Percentiles rank a stretch among this genome's conserved stretches.
These are phyloP conservation scores for Fusarium drepaniforme DNA, from an alignment of 2,329 filamentous ascomycete genomes.

Conservation along the genomic window DNA sequence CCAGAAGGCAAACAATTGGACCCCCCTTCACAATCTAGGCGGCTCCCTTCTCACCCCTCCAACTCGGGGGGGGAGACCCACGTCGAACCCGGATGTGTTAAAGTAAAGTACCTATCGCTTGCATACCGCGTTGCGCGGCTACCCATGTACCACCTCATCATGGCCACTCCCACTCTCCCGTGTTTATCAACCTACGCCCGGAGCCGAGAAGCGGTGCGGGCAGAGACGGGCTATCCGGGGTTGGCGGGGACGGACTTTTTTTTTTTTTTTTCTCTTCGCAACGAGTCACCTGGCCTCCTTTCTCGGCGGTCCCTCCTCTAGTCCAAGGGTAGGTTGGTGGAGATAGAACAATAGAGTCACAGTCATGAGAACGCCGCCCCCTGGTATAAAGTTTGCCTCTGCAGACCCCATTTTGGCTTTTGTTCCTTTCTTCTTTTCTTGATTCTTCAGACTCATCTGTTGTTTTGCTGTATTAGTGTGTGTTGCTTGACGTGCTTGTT, in stretches of 20 bases:
- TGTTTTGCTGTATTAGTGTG: neutral
- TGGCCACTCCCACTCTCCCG: neutral
- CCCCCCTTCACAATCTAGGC: neutral
- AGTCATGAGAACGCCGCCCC: neutral
- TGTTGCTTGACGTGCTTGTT: constrained; percentile 4
- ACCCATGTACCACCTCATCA: constrained; percentile 24
- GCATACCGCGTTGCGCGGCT: constrained; percentile 8
- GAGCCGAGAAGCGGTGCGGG: constrained; percentile 42
- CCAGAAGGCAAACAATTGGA: neutral
- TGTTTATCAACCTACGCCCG: constrained; percentile 12
- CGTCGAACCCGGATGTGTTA: neutral
- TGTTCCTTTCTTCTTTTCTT: neutral
- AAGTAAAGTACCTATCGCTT: constrained; percentile 2
- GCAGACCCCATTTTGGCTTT: neutral
- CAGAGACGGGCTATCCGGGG: constrained; percentile 44
- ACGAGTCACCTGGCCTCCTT: constrained; percentile 26
- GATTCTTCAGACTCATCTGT: neutral
- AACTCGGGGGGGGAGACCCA: neutral
- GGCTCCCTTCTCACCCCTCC: neutral
- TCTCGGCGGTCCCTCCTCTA: constrained; percentile 13
- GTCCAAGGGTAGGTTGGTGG: constrained; percentile 11
- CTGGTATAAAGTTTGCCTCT: constrained; percentile 2
- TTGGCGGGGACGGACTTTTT: constrained; percentile 31
- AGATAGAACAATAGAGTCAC: constrained; percentile 5
- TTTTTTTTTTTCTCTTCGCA: constrained; percentile 15